Evolutionary conservation across 1,139 yeast genomes (phyloP).

Genomic region (Pichia sp.): DNA sequence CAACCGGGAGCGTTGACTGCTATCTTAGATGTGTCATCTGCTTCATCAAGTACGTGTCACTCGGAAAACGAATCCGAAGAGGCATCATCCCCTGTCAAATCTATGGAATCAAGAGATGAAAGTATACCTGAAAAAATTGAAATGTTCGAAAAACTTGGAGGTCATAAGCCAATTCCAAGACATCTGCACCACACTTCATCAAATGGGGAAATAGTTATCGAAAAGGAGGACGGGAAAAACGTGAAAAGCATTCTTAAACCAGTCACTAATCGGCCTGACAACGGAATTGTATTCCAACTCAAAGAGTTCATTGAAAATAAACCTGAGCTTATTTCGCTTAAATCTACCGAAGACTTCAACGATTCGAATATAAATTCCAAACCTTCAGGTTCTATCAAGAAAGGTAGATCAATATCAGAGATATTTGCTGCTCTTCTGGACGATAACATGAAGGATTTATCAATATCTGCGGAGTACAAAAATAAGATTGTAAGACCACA

Average conservation of each 20-base stretch:
- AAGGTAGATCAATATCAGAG: constrained; percentile 21
- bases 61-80: constrained; percentile 12
- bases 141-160: constrained; percentile 29
- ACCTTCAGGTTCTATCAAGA: not conserved
- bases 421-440: constrained; percentile 28
- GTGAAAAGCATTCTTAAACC: constrained; percentile 15
- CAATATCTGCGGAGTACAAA: constrained; percentile 28
- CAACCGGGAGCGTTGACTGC: constrained; percentile 18
- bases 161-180: constrained; percentile 18
- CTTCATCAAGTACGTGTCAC: constrained; percentile 10
- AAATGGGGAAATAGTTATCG: not conserved
- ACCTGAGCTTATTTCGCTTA: constrained; percentile 15
- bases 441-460: constrained; percentile 27
- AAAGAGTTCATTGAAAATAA: constrained; percentile 19
- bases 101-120: constrained; percentile 8
- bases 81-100: not conserved
- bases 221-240: not conserved
- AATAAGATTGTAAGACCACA: constrained; percentile 28
- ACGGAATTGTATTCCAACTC: constrained; percentile 15
- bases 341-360: constrained; percentile 2
- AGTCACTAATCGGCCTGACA: constrained; percentile 14
- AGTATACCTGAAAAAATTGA: constrained; percentile 28
- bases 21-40: constrained; percentile 17
- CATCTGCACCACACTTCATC: constrained; percentile 4
- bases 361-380: not conserved